Percentiles rank a stretch among this genome's conserved stretches.
Conservation (phyloP, 805 yeast genomes). For the Cyberlindnera galapagoensis region DNA sequence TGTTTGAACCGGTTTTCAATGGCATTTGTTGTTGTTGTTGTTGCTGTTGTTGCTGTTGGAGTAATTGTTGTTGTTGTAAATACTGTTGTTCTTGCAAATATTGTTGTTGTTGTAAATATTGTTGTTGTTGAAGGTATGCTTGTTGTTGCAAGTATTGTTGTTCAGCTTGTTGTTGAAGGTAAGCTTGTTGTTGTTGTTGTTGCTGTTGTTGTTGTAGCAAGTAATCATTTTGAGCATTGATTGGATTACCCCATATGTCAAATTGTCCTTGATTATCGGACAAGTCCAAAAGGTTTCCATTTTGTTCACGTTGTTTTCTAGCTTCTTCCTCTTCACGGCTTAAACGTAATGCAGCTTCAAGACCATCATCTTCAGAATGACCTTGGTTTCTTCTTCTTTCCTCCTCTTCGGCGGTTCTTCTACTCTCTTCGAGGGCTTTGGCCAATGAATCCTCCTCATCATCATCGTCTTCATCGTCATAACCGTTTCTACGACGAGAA, state of each 20-base stretch:
- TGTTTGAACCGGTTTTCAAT: slow-evolving; percentile 65
- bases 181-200: slow-evolving; percentile 26
- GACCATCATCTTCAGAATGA: slow-evolving; percentile 37
- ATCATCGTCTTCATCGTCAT: slow-evolving; percentile 23
- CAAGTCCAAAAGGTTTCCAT: slow-evolving; percentile 46
- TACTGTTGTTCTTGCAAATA: slow-evolving; percentile 18
- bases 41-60: slow-evolving; percentile 11
- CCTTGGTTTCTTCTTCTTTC: slow-evolving; percentile 50
- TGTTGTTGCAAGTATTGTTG: too few species aligned
- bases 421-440: slow-evolving; percentile 74
- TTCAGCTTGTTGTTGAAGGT: slow-evolving; percentile 32
- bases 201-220: slow-evolving; percentile 31
- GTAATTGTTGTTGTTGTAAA: slow-evolving; percentile 26
- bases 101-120: slow-evolving; percentile 14
- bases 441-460: slow-evolving; percentile 72
- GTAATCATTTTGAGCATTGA: slow-evolving; percentile 16
- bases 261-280: slow-evolving; percentile 34
- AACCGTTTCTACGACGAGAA: slow-evolving; percentile 27
- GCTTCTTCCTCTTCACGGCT: slow-evolving; percentile 73
- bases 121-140: slow-evolving; percentile 16
- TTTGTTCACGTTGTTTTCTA: slow-evolving; percentile 42
- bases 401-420: slow-evolving; percentile 79
- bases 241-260: slow-evolving; percentile 26
- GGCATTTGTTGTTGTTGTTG: slow-evolving; percentile 38
- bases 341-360: slow-evolving; percentile 62